Evolutionary conservation across 495 filamentous ascomycete species (phyloP).

Genomic region (Lindgomyces ingoldianus): DNA sequence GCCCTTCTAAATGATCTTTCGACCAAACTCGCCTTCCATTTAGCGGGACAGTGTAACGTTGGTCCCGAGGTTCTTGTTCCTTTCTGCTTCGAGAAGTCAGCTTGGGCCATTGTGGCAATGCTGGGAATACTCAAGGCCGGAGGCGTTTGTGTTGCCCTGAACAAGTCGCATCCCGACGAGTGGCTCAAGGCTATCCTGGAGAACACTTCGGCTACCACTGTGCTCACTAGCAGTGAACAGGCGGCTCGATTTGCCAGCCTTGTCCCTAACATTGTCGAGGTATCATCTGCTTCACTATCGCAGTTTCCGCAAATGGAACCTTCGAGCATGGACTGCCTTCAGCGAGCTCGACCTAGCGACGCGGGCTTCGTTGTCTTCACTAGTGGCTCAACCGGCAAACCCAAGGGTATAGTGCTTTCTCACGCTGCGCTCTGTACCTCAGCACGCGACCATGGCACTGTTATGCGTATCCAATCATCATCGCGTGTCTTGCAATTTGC

Average conservation of each 20-base stretch:
- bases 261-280: neutral
- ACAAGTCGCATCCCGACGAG: neutral
- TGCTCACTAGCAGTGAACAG: neutral
- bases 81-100: conserved; percentile 14
- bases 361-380: conserved; percentile 12
- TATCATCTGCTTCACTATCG: neutral
- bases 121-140: conserved; percentile 8
- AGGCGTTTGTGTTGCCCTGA: conserved; percentile 4
- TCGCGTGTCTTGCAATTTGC: conserved; percentile 18
- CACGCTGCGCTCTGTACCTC: neutral
- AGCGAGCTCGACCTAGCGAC: neutral
- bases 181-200: neutral
- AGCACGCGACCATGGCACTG: conserved; percentile 41
- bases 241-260: neutral
- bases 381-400: conserved; percentile 17
- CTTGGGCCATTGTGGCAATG: conserved; percentile 2
- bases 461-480: neutral
- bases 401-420: conserved; percentile 13
- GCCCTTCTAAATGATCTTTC: too few relatives aligned
- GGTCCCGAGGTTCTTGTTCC: neutral
- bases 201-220: neutral
- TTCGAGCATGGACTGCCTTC: too few relatives aligned
- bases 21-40: too few relatives aligned
- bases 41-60: too few relatives aligned
- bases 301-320: too few relatives aligned